Conservation (phyloP, 139 green algal genomes). For the Chlorella sp. region DNA sequence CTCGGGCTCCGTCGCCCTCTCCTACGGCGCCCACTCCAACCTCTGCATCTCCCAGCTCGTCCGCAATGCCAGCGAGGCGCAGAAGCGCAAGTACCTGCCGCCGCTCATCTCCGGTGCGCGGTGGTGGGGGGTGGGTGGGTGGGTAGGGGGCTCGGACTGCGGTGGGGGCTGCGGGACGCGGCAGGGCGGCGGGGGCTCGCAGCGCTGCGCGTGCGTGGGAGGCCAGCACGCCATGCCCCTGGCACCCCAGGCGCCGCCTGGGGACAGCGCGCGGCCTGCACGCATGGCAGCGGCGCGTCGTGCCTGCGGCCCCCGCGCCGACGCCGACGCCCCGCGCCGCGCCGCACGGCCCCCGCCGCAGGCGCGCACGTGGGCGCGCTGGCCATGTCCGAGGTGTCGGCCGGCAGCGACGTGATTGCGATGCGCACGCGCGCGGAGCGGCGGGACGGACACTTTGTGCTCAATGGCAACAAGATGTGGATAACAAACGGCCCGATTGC, state of each 20-base stretch:
- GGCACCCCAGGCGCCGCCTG: too few species aligned
- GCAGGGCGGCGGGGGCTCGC: too few species aligned
- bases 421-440: conserved; percentile 67
- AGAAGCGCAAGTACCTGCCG: conserved; percentile 81
- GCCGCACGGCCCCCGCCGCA: too few species aligned
- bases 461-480: conserved; percentile 96
- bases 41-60: conserved; percentile 95
- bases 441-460: conserved; percentile 63
- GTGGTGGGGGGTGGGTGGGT: too few species aligned
- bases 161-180: too few species aligned
- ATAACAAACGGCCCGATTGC: conserved; percentile 92
- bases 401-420: conserved; percentile 87
- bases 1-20: conserved; percentile 80
- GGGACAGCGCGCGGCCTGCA: too few species aligned
- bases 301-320: too few species aligned
- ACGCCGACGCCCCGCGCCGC: too few species aligned
- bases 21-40: conserved; percentile 93
- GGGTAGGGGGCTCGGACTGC: too few species aligned
- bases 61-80: conserved; percentile 69
- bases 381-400: conserved; percentile 85
- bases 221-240: too few species aligned
- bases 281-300: too few species aligned
- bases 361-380: conserved; percentile 90
- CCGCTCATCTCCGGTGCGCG: conserved; percentile 64
- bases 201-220: too few species aligned